These are phyloP conservation scores for Fusarium tupiense DNA, from an alignment of 2,329 filamentous ascomycete species.

Conservation along the genomic window DNA sequence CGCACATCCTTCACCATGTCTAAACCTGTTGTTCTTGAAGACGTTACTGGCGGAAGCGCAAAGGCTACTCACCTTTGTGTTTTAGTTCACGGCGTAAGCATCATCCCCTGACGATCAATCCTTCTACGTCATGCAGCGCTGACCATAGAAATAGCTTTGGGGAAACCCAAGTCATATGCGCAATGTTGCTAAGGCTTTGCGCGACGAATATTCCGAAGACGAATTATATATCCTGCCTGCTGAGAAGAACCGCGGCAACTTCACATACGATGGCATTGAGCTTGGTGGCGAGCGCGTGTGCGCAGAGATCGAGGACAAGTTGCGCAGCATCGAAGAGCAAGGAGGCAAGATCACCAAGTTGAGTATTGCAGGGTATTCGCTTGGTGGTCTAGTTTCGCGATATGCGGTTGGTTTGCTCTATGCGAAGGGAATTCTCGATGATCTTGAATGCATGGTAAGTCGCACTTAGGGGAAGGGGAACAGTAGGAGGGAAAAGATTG, in stretches of 20 bases:
- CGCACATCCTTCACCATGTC: constrained; percentile 38
- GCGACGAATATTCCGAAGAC: constrained; percentile 68
- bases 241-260: constrained; percentile 77
- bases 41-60: constrained; percentile 60
- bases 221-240: constrained; percentile 75
- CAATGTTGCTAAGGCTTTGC: constrained; percentile 72
- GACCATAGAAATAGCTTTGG: constrained; percentile 67
- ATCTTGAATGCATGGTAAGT: constrained; percentile 77
- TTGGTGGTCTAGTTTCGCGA: constrained; percentile 86
- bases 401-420: constrained; percentile 88
- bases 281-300: constrained; percentile 74
- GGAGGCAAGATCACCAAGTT: constrained; percentile 82
- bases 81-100: constrained; percentile 77
- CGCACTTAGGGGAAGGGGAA: not conserved
- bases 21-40: constrained; percentile 18
- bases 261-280: constrained; percentile 77
- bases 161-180: constrained; percentile 80
- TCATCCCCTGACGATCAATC: constrained; percentile 25
- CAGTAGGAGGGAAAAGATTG: not conserved
- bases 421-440: constrained; percentile 81
- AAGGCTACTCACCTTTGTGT: constrained; percentile 78
- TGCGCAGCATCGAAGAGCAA: constrained; percentile 63
- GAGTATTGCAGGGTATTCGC: constrained; percentile 88
- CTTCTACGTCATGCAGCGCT: constrained; percentile 34
- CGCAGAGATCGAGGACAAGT: constrained; percentile 72